Conservation (phyloP, 805 yeast species). For the Candida sithepensis region DNA sequence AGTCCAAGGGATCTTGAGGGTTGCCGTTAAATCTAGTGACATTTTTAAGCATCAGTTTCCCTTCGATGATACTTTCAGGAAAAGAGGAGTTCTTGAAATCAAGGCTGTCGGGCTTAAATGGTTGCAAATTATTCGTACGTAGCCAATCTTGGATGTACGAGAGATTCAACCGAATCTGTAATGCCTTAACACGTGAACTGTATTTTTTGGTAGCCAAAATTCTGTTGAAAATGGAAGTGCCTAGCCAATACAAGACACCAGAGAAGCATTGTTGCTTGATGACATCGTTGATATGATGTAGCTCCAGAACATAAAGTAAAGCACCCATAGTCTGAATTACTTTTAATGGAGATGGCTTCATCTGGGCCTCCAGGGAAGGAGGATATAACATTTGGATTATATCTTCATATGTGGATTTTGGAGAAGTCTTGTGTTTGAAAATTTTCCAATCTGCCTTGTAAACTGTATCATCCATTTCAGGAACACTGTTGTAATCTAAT, state of each 20-base stretch:
- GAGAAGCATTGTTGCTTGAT: slow-evolving; percentile 76
- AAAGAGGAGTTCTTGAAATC: slow-evolving; percentile 25
- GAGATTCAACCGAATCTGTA: slow-evolving; percentile 83
- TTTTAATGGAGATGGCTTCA: slow-evolving; percentile 85
- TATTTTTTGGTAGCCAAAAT: slow-evolving; percentile 65
- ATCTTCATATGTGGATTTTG: slow-evolving; percentile 59
- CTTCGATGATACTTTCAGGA: slow-evolving; percentile 31
- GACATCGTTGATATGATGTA: slow-evolving; percentile 76
- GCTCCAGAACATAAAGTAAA: slow-evolving; percentile 73
- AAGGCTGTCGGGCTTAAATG: slow-evolving; percentile 30
- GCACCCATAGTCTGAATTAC: slow-evolving; percentile 88
- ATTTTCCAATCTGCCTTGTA: slow-evolving; percentile 69
- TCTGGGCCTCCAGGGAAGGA: slow-evolving; percentile 74
- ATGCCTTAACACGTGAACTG: slow-evolving; percentile 76
- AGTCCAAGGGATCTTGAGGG: slow-evolving; percentile 40
- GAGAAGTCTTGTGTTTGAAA: slow-evolving; percentile 38
- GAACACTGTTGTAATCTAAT: slow-evolving; percentile 74
- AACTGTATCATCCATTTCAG: slow-evolving; percentile 65
- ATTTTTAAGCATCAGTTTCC: slow-evolving; percentile 21
- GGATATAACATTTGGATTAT: slow-evolving; percentile 77
- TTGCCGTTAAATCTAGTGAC: slow-evolving; percentile 30
- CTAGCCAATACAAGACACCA: slow-evolving; percentile 74
- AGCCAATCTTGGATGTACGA: slow-evolving; percentile 94
- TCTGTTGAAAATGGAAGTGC: slow-evolving; percentile 68
- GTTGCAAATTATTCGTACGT: slow-evolving; percentile 57